Evolutionary conservation across 1,284 basidiomycete species (phyloP), one percentile per base, ranked within the genome.

Genomic region (Cutaneotrichosporon sp.): DNA sequence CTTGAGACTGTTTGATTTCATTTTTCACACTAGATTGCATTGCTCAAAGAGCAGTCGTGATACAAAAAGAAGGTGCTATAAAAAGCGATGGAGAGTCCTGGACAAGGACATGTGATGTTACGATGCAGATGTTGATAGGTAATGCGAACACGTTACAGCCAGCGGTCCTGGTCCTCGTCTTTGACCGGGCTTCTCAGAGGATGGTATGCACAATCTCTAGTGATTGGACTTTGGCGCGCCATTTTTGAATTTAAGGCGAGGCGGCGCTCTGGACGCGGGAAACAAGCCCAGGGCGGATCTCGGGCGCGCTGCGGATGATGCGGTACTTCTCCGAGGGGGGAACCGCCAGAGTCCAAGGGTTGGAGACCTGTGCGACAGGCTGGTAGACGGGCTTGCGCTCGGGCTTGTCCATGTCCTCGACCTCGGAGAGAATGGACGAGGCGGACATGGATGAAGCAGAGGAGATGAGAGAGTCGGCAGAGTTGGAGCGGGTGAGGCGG

Each of bases 281-380:
- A n/a, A 74, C 31, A 32, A 79, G 46, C 21, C 74, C 75, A 22
- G 78, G 78, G 61, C 78, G 68, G 55, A 78, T 60, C 57, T 77
- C 73, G 60, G 81, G 78, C n/a, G 71, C 67, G 30, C 72, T 70
- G 56, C 67, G 60, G 52, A 72, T 68, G 62, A 82, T 80, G 52
- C 71, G 66, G 65, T 73, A 72, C 69, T 73, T 76, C 70, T 82
- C 79, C 22, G 72, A 75, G 5, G 81, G 81, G 3, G 81, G 79
- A 5, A 81, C 58, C 31, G 59, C 49, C 34, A 81, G 66, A 0
- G 74, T 76, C 59, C 56, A 65, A 56, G 63, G 66, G 64, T 65
- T 68, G 58, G 80, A 76, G 36, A 75, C 67, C 18, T 59, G 52
- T 26, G 78, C 80, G 59, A 72, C 73, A 9, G 79, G 79, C 68